Evolutionary conservation across 495 filamentous ascomycete genomes (phyloP).

Genomic region (Rostrohypoxylon terebratum): DNA sequence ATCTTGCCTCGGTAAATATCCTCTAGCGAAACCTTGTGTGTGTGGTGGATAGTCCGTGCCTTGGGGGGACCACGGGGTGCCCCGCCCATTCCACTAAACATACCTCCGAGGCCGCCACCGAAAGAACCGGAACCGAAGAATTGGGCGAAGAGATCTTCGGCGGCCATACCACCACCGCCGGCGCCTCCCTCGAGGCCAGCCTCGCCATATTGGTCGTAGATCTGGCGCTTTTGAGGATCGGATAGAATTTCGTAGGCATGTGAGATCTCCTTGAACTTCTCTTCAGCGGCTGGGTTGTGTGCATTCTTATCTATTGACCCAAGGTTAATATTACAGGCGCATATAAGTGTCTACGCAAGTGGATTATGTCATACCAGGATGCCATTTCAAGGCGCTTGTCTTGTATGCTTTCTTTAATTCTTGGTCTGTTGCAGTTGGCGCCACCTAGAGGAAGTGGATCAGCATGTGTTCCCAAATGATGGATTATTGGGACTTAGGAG

Average conservation of each 20-base stretch:
- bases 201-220: conserved; percentile 98
- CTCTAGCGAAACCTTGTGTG: conserved; percentile 96
- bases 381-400: conserved; percentile 87
- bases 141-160: conserved; percentile 96
- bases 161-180: conserved; percentile 87
- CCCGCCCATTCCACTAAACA: conserved; percentile 88
- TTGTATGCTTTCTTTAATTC: conserved; percentile 93
- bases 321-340: conserved; percentile 38
- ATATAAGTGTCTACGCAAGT: background rate
- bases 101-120: conserved; percentile 81
- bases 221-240: conserved; percentile 86
- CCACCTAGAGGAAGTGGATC: conserved; percentile 67
- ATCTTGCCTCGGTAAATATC: conserved; percentile 98
- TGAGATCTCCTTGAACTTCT: conserved; percentile 98
- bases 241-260: conserved; percentile 94
- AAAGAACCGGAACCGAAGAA: conserved; percentile 88
- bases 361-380: conserved; percentile 74
- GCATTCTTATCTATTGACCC: conserved; percentile 86
- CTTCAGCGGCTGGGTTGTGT: conserved; percentile 90
- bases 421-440: conserved; percentile 75
- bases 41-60: conserved; percentile 95
- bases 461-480: conserved; percentile 24
- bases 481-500: background rate
- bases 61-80: conserved; percentile 88
- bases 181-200: conserved; percentile 92